Percentiles rank a stretch among this genome's conserved stretches.
These are phyloP conservation scores for Aspergillus baeticus DNA, from an alignment of 495 filamentous ascomycete genomes.

Conservation along the genomic window DNA sequence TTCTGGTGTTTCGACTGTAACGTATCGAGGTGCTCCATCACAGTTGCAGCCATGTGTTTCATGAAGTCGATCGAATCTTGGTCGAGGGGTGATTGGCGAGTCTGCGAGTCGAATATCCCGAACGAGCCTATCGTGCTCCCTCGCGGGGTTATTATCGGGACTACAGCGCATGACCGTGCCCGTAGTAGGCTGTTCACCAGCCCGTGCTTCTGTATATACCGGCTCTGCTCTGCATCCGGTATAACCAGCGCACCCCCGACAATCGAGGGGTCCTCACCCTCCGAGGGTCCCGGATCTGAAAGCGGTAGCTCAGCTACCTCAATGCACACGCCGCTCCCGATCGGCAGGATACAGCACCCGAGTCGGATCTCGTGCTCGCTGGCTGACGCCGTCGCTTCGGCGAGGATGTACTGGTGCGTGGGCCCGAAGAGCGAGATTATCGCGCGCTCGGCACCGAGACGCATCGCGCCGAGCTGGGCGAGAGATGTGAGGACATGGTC, in stretches of 20 bases:
- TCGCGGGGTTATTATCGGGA: constrained; percentile 56
- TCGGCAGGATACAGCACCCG: constrained; percentile 43
- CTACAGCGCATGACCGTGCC: constrained; percentile 55
- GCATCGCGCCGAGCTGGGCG: constrained; percentile 55
- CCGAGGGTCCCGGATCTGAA: neutral
- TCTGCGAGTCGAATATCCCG: constrained; percentile 53
- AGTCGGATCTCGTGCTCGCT: constrained; percentile 34
- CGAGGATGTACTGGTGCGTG: constrained; percentile 52
- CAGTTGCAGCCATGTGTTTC: constrained; percentile 30
- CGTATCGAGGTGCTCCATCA: constrained; percentile 27
- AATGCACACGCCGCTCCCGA: constrained; percentile 44
- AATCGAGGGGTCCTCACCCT: constrained; percentile 17
- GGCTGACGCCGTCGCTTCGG: constrained; percentile 58
- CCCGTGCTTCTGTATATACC: neutral
- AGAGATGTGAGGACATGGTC: constrained; percentile 60
- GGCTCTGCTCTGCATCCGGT: constrained; percentile 27
- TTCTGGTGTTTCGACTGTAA: constrained; percentile 7
- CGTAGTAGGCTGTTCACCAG: neutral
- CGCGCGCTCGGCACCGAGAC: constrained; percentile 46
- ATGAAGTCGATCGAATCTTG: constrained; percentile 24
- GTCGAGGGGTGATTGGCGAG: constrained; percentile 22
- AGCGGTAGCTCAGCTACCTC: constrained; percentile 16
- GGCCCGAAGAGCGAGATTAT: constrained; percentile 56
- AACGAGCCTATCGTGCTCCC: constrained; percentile 62
- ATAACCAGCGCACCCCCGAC: constrained; percentile 22